Evolutionary conservation across 768 basidiomycete genomes (phyloP).

Genomic region (Zangia roseola): DNA sequence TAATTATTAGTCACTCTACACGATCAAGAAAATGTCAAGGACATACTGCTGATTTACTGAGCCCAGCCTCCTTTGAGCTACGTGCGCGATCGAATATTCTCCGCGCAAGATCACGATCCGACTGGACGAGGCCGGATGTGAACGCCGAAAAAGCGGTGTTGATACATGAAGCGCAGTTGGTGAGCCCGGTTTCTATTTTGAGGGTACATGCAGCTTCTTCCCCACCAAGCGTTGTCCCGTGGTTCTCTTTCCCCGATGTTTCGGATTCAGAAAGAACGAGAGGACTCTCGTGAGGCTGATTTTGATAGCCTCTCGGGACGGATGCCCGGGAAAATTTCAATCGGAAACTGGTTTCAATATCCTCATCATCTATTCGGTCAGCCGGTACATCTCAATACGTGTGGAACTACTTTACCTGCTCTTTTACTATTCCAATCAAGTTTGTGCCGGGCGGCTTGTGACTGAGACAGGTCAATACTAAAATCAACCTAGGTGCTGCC

Average conservation of each 20-base stretch:
- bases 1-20: conserved; percentile 7
- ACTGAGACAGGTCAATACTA: conserved; percentile 61
- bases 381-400: conserved; percentile 2
- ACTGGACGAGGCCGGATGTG: conserved; percentile 16
- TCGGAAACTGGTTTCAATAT: conserved; percentile 69
- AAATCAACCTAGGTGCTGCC: conserved; percentile 60
- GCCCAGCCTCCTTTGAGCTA: conserved; percentile 21
- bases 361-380: conserved; percentile 65
- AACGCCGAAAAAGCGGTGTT: conserved; percentile 20
- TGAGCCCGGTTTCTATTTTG: conserved; percentile 21
- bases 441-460: conserved; percentile 51
- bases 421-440: conserved; percentile 90
- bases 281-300: conserved; percentile 10
- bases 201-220: conserved; percentile 48
- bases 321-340: conserved; percentile 38
- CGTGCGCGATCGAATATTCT: conserved; percentile 18
- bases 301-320: conserved; percentile 12
- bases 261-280: conserved; percentile 14
- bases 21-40: neutral
- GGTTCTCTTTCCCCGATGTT: conserved; percentile 23
- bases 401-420: conserved; percentile 51
- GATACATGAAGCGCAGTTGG: conserved; percentile 35
- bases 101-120: conserved; percentile 19
- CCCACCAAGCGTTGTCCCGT: conserved; percentile 46
- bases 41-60: conserved; percentile 33